Base-by-base conservation (phyloP, 345 rosid genomes). In the Euphorbia peplus region DNA sequence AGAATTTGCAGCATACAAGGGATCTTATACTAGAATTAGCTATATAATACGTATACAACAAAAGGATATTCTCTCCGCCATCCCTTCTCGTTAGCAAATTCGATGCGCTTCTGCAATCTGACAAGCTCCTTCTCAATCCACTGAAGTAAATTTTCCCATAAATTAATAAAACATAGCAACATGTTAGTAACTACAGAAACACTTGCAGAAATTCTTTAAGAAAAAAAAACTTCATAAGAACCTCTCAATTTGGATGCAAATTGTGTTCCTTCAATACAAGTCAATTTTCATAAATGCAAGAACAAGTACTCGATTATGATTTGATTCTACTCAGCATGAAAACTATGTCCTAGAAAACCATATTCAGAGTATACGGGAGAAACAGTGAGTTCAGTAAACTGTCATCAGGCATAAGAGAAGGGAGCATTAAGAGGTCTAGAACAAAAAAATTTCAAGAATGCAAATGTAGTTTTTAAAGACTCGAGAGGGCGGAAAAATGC, bases 11-110 rank as follows among this genome's bases (percentile, higher is more conserved):
- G 61, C 28, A 54, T 37, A 30, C 7, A 37, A 56, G 3, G 8
- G 25, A 22, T 22, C n/a, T 67, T 18, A 53, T 14, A n/a, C 35
- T 42, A 37, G 21, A 67, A 11, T 55, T 21, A 53, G 54, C 46
- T 32, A 44, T 14, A 52, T 13, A 50, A 4, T 16, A 30, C 67
- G 16, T 18, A 3, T 28, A 66, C 8, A 19, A 42, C 14, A 13
- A 63, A 75, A 75, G 78, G 78, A 75, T 75, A 75, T 75, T 75
- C 78, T 63, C 78, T 75, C 39, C 78, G 69, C 73, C 78, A 69
- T 35, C 78, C 78, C 78, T 75, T 75, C 60, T 75, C 69, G 7
- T 69, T 75, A 18, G 69, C 73, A 56, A 62, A 64, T 25, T 75
- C 72, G 21, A 75, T 56, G 69, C 46, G 68, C 41, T 59, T 69